These are phyloP conservation scores for Solanum ahanhuiri DNA, from an alignment of 257 asterid genomes.

Conservation along the genomic window DNA sequence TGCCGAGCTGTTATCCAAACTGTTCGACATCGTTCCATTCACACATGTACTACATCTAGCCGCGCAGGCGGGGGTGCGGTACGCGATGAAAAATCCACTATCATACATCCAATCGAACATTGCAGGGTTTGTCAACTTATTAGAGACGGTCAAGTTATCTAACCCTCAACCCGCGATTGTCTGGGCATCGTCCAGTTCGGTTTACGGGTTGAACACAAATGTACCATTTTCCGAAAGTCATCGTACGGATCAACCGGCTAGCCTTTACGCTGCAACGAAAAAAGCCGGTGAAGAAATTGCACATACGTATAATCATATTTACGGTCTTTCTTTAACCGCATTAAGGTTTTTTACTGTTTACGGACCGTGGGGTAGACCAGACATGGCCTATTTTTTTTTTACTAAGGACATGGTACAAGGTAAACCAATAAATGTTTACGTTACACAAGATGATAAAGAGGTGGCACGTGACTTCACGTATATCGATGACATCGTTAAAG, in stretches of 20 bases:
- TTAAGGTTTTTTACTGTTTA: conserved; percentile 12
- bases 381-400: conserved; percentile 14
- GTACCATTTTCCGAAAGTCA: conserved; percentile 69
- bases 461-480: conserved; percentile 28
- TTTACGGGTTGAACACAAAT: conserved; percentile 61
- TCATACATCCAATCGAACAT: conserved; percentile 63
- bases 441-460: not conserved
- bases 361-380: conserved; percentile 17
- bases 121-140: conserved; percentile 65
- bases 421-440: conserved; percentile 1
- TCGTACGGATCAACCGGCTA: conserved; percentile 75
- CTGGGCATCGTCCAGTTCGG: conserved; percentile 92
- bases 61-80: conserved; percentile 91
- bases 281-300: conserved; percentile 15
- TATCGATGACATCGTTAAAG: conserved; percentile 26
- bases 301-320: conserved; percentile 10
- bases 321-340: conserved; percentile 11
- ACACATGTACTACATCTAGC: conserved; percentile 72
- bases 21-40: conserved; percentile 80
- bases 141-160: conserved; percentile 61
- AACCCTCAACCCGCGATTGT: conserved; percentile 88
- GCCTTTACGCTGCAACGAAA: conserved; percentile 89
- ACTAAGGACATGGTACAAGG: conserved; percentile 9
- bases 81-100: conserved; percentile 87
- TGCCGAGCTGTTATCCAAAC: conserved; percentile 34